Evolutionary conservation across 495 filamentous ascomycete genomes (phyloP), one percentile per base, ranked within the genome.

Genomic region (Darksidea phi): DNA sequence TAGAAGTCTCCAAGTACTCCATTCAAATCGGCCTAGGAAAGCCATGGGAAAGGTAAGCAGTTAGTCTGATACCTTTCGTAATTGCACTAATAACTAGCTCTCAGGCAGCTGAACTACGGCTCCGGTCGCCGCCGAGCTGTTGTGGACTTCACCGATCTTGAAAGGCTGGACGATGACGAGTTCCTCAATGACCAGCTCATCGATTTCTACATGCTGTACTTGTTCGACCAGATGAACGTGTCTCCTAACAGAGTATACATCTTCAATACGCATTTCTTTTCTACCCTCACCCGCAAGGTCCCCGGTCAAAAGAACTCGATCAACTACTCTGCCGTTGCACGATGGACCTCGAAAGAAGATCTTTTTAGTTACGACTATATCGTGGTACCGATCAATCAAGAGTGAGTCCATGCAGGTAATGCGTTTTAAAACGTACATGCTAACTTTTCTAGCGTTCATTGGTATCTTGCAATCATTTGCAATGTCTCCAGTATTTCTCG

Each of bases 381-480:
- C 42, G 79, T 97, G 4, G 88, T 98, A 15, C 94, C 94, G 0
- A 88, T 98, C 71, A 93, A 95, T 69, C 89, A 97, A 64, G 74
- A 81, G 61, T 68, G 63, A 62, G 67, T 63, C 32, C 5, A 23
- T 42, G 28, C 42, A 21, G 8, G 8, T 6, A 7, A 18, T 2
- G 23, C 41, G 51, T 46, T 5, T 15, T 36, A 4, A 53, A 23
- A 24, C 41, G 12, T 6, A 13, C 28, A 8, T 51, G 57, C 37
- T 57, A 23, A 37, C 23, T 15, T n/a, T 18, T 46, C 10, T 32
- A 67, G 49, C 68, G 75, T 76, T 18, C 94, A 98, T 71, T 98
- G 94, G 94, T 97, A 94, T 74, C 75, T 97, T 67, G 94, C 91
- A 12, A 91, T 98, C 56, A 96, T 97, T 32, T 96, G 90, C 83